Evolutionary conservation across 345 rosid species (phyloP).

Genomic region (Garcia nutans): DNA sequence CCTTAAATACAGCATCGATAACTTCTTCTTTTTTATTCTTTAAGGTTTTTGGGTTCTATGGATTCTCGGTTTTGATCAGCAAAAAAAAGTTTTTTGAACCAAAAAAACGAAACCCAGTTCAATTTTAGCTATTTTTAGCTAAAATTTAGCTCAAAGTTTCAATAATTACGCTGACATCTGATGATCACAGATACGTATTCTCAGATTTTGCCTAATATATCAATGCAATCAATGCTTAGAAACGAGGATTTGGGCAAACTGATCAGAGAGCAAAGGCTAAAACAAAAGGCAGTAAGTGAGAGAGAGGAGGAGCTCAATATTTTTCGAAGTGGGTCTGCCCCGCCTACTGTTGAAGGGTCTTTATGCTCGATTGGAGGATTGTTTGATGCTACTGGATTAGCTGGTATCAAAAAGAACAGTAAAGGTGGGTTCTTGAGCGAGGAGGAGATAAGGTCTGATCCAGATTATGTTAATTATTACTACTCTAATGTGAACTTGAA

Average conservation of each 20-base stretch:
- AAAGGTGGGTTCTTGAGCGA: slow-evolving; percentile 51
- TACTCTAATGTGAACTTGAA: slow-evolving; percentile 73
- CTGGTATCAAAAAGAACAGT: slow-evolving; percentile 27
- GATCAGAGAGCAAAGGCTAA: slow-evolving; percentile 48
- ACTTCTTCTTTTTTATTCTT: background rate
- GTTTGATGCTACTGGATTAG: slow-evolving; percentile 37
- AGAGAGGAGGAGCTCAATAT: slow-evolving; percentile 66
- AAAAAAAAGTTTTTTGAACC: slow-evolving; percentile 2
- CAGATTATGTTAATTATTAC: slow-evolving; percentile 69
- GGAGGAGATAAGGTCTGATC: slow-evolving; percentile 83
- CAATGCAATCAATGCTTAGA: slow-evolving; percentile 51
- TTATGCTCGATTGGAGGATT: slow-evolving; percentile 65
- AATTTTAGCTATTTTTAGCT: background rate
- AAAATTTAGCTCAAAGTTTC: slow-evolving; percentile 11
- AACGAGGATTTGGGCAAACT: slow-evolving; percentile 53
- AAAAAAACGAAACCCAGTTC: slow-evolving; percentile 2
- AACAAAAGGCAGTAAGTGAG: slow-evolving; percentile 43
- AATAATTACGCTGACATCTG: slow-evolving; percentile 7
- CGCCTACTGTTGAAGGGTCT: slow-evolving; percentile 91
- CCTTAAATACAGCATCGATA: background rate
- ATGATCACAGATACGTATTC: slow-evolving; percentile 36
- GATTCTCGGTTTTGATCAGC: slow-evolving; percentile 21
- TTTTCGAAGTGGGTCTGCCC: slow-evolving; percentile 90
- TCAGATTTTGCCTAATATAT: slow-evolving; percentile 52
- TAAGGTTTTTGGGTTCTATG: background rate